These are phyloP conservation scores for Phytophthora sp. DNA, from an alignment of 352 stramenopile genomes.

Conservation along the genomic window DNA sequence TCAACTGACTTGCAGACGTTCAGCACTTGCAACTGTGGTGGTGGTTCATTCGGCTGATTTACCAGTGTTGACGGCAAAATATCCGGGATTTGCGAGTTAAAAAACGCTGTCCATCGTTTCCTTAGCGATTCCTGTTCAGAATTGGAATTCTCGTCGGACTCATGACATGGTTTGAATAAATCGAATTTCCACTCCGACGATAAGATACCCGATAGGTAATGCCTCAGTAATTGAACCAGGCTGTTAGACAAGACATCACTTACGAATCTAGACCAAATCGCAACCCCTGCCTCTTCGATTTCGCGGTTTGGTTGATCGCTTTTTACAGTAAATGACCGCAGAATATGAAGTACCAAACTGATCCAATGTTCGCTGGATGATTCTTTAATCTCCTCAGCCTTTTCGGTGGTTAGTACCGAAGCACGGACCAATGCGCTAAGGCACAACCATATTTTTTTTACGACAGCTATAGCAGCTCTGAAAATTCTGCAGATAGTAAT, in stretches of 20 bases:
- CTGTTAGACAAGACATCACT: slow-evolving; percentile 26
- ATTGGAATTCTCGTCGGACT: background rate
- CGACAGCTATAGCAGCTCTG: slow-evolving; percentile 19
- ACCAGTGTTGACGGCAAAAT: slow-evolving; percentile 38
- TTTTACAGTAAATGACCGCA: slow-evolving; percentile 4
- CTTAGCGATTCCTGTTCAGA: slow-evolving; percentile 3
- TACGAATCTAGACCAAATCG: slow-evolving; percentile 26
- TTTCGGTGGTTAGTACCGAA: slow-evolving; percentile 9
- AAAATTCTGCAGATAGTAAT: slow-evolving; percentile 27
- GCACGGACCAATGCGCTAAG: slow-evolving; percentile 9
- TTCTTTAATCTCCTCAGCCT: slow-evolving; percentile 13
- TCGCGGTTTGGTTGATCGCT: background rate
- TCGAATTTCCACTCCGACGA: slow-evolving; percentile 56
- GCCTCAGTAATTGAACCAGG: slow-evolving; percentile 32
- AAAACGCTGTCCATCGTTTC: slow-evolving; percentile 38
- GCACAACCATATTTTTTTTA: slow-evolving; percentile 25
- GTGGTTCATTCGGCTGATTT: slow-evolving; percentile 6
- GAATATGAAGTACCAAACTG: slow-evolving; percentile 17
- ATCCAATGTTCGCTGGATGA: slow-evolving; percentile 25
- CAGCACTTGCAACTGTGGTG: slow-evolving; percentile 2
- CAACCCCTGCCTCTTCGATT: background rate
- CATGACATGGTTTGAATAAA: slow-evolving; percentile 11
- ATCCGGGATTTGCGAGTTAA: slow-evolving; percentile 34
- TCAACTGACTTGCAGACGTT: slow-evolving; percentile 18
- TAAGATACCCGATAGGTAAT: slow-evolving; percentile 37